Conservation (phyloP, 2,329 filamentous ascomycete species). For the Coniochaeta hoffmannii region DNA sequence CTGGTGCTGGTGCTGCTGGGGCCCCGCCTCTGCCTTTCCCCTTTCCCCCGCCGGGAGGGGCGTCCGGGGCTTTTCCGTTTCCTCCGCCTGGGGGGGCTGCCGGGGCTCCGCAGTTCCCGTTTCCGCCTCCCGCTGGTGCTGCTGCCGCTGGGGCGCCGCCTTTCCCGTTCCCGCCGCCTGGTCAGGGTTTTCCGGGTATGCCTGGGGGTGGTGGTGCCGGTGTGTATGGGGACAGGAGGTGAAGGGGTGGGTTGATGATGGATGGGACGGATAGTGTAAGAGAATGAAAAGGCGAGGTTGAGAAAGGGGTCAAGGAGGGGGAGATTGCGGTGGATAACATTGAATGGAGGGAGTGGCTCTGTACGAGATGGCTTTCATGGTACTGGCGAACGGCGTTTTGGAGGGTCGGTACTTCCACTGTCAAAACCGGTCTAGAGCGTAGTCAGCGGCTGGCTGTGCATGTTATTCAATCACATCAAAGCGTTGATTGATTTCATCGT, state of each 20-base stretch:
- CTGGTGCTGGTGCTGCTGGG: slow-evolving; percentile 13
- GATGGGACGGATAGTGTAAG: background rate
- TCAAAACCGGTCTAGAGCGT: background rate
- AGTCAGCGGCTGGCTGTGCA: background rate
- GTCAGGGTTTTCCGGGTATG: background rate
- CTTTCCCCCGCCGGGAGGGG: slow-evolving; percentile 26
- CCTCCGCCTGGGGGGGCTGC: slow-evolving; percentile 20
- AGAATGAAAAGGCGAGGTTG: background rate
- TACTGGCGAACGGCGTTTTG: background rate
- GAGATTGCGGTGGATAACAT: background rate
- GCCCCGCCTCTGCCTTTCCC: slow-evolving; percentile 16
- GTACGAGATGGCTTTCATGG: background rate
- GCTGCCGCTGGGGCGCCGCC: slow-evolving; percentile 2
- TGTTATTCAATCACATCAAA: background rate
- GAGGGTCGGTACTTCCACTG: background rate
- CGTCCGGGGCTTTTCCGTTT: slow-evolving; percentile 19
- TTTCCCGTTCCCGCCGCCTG: slow-evolving; percentile 3
- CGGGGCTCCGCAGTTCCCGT: slow-evolving; percentile 16
- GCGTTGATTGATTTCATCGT: too few relatives aligned
- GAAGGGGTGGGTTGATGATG: background rate
- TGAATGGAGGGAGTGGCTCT: background rate
- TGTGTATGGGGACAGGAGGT: background rate
- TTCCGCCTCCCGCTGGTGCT: background rate
- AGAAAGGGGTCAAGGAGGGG: background rate
- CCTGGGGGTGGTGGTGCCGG: too few relatives aligned